Evolutionary conservation across 805 yeast genomes (phyloP), one percentile per base, ranked within the genome.

Genomic region (Komagataella pastoris): DNA sequence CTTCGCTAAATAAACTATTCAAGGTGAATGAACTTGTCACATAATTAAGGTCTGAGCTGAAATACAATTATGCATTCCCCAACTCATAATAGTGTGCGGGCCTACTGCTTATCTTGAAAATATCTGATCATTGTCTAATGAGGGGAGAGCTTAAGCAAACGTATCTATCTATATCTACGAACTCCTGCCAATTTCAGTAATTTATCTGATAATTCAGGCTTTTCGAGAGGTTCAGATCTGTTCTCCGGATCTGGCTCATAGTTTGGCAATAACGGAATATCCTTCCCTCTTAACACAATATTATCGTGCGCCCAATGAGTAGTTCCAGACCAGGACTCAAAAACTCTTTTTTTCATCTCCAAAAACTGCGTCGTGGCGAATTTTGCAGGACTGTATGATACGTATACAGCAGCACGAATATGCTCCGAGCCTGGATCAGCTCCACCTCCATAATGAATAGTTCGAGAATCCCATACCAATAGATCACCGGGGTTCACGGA

Each of bases 391-490:
- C 65, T 59, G 51, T 63, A 65, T 36, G 63, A 58, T 18, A 62
- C 58, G 52, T 65, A 65, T 3, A 65, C 60, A 24, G 61, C 55
- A 3, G 67, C 58, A 54, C 69, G 58, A 49, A 66, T 58, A 45
- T 54, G 54, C n/a, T 58, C 54, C 40, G 62, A 53, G 7, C 54
- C 58, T 6, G 54, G 57, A 7, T 56, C 56, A 30, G 67, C 69
- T 24, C 57, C 59, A 45, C 53, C 57, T 17, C 69, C 68, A 58
- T 62, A 65, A 53, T 65, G 70, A 24, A 57, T 49, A 10, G 61
- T 57, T 57, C 68, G 58, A 7, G 70, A 65, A 52, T 65, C 70
- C 70, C 70, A 66, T 4, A 66, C 40, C 44, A 66, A 63, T 51
- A 65, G 54, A 54, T 66, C 70, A 47, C 70, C 70, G 6, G 67